Conservation (phyloP, 2,329 filamentous ascomycete species). For the Simplicillium aogashimaense region DNA sequence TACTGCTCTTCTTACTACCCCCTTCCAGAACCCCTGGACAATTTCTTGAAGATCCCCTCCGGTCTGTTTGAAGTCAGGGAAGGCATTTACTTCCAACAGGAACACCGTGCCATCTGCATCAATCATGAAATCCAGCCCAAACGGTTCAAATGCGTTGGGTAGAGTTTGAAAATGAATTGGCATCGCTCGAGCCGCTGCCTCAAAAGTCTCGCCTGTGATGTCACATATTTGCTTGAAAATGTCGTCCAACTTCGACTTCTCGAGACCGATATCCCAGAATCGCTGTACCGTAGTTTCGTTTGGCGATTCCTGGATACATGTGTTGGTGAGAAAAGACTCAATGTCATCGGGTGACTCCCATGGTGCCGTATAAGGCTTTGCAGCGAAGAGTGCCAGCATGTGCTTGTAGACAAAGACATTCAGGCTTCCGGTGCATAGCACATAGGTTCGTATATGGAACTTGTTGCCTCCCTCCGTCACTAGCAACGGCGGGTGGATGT, state of each 20-base stretch:
- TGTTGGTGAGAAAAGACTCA: slow-evolving; percentile 82
- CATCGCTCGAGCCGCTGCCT: slow-evolving; percentile 77
- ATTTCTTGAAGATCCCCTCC: slow-evolving; percentile 67
- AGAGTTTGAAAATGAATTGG: slow-evolving; percentile 85
- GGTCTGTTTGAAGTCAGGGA: slow-evolving; percentile 92
- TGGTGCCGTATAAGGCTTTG: slow-evolving; percentile 60
- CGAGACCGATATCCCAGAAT: slow-evolving; percentile 58
- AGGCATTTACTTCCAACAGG: slow-evolving; percentile 89
- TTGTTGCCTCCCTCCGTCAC: slow-evolving; percentile 63
- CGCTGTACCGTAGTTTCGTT: slow-evolving; percentile 55
- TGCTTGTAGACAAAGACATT: slow-evolving; percentile 77
- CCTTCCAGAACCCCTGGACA: slow-evolving; percentile 68
- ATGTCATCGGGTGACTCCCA: slow-evolving; percentile 42
- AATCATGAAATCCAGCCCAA: slow-evolving; percentile 83
- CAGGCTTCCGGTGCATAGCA: slow-evolving; percentile 69
- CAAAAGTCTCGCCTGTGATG: slow-evolving; percentile 70
- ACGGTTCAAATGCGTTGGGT: slow-evolving; percentile 84
- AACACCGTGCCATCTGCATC: slow-evolving; percentile 55
- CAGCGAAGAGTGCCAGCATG: slow-evolving; percentile 91
- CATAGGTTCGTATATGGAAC: slow-evolving; percentile 92
- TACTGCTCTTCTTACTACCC: slow-evolving; percentile 59
- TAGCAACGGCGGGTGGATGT: slow-evolving; percentile 75
- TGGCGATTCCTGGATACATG: slow-evolving; percentile 67
- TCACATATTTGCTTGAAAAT: slow-evolving; percentile 66
- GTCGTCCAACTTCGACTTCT: slow-evolving; percentile 43